A percentile compares a stretch with the other conserved stretches of the same genome.
These are phyloP conservation scores for Naganishia albida DNA, from an alignment of 1,284 basidiomycete genomes.

Conservation along the genomic window DNA sequence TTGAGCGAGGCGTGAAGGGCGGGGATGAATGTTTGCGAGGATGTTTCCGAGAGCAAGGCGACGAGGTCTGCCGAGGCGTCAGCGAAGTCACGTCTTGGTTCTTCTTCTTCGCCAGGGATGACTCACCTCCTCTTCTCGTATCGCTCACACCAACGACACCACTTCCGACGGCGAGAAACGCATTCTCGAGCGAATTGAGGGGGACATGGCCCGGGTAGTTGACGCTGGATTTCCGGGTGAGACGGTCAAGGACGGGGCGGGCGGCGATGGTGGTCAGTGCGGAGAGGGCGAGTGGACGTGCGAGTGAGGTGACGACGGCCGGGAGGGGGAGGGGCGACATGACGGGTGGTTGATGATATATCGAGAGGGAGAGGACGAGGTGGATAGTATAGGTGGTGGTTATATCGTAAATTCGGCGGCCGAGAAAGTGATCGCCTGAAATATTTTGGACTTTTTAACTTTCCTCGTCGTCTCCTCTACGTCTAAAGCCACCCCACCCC, in stretches of 20 bases:
- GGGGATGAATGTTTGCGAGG: constrained; percentile 78
- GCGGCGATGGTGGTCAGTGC: constrained; percentile 19
- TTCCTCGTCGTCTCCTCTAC: background rate
- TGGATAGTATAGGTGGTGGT: background rate
- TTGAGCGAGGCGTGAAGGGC: constrained; percentile 78
- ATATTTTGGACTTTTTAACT: constrained; percentile 4
- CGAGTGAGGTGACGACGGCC: background rate
- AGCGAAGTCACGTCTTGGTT: background rate
- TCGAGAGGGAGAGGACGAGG: background rate
- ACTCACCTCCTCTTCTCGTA: constrained; percentile 80
- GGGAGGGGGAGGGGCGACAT: constrained; percentile 8
- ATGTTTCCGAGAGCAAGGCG: constrained; percentile 86
- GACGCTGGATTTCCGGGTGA: constrained; percentile 28
- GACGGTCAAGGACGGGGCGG: constrained; percentile 15
- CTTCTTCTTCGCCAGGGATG: background rate
- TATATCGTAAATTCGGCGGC: background rate
- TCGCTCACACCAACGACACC: constrained; percentile 80
- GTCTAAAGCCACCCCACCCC: background rate
- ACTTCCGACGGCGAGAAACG: constrained; percentile 81
- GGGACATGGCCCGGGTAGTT: constrained; percentile 74
- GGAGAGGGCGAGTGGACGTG: constrained; percentile 10
- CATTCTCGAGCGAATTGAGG: constrained; percentile 75
- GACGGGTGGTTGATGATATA: background rate
- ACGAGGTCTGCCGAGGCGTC: constrained; percentile 71
- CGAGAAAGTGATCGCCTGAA: constrained; percentile 7